Evolutionary conservation across 352 stramenopile species (phyloP).

Genomic region (Globisporangium echinulatum): DNA sequence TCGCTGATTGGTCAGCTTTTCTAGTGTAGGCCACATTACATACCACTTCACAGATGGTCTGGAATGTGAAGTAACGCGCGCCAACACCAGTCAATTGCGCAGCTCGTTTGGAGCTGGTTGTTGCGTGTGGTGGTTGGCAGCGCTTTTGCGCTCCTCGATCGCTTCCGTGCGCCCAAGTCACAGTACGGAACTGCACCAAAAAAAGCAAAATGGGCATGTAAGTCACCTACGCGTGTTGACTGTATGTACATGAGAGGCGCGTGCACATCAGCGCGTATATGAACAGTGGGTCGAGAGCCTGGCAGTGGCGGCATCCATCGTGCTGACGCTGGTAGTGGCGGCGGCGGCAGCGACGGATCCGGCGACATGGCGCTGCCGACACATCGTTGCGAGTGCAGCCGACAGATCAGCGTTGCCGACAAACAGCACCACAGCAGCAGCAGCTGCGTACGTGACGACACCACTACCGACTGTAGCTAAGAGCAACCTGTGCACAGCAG

Average conservation of each 20-base stretch:
- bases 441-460: neutral
- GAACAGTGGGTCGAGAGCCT: no score
- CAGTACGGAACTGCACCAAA: constrained; percentile 87
- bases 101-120: no score
- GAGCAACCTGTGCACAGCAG: no score
- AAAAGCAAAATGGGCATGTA: constrained; percentile 85
- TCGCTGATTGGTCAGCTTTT: constrained; percentile 4
- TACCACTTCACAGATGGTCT: no score
- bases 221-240: constrained; percentile 20
- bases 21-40: no score
- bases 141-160: constrained; percentile 24
- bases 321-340: neutral
- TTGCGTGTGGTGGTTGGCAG: constrained; percentile 15
- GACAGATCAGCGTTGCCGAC: no score
- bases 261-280: no score
- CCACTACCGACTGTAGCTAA: no score
- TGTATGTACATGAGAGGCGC: neutral
- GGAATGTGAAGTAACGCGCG: no score
- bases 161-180: constrained; percentile 16
- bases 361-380: neutral
- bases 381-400: neutral
- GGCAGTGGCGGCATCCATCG: neutral
- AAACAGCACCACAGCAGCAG: neutral
- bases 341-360: neutral
- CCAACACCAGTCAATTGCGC: constrained; percentile 36